phyloP scores from a whole-genome alignment of 2,329 filamentous ascomycete genomes.

The Colletotrichum orbiculare region DNA sequence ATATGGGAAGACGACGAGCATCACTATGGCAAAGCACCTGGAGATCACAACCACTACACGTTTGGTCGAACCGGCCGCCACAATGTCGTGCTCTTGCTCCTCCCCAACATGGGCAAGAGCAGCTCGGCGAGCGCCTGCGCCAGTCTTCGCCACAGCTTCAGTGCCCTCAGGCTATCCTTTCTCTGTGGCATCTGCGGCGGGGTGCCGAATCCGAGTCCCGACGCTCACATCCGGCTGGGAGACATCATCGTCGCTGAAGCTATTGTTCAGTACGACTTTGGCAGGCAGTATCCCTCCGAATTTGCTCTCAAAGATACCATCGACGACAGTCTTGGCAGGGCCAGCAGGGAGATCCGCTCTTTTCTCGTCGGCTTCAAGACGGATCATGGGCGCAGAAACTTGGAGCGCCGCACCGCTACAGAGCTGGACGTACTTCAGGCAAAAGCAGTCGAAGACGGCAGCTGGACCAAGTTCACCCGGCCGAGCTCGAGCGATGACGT shows the following conservation, averaged over 20 bases:
- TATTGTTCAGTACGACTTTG: conserved; percentile 45
- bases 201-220: conserved; percentile 38
- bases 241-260: conserved; percentile 47
- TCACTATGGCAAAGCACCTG: conserved; percentile 38
- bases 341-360: conserved; percentile 43
- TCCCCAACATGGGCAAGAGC: conserved; percentile 44
- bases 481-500: conserved; percentile 44
- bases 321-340: conserved; percentile 42
- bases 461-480: conserved; percentile 37
- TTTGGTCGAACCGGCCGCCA: conserved; percentile 42
- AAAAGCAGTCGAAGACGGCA: background rate
- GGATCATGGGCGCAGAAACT: conserved; percentile 23
- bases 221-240: conserved; percentile 42
- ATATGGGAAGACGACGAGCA: conserved; percentile 41
- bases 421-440: background rate
- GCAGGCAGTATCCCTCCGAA: conserved; percentile 39
- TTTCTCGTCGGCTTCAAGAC: conserved; percentile 37
- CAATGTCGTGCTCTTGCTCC: conserved; percentile 43
- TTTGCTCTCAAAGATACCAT: conserved; percentile 42
- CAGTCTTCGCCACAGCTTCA: conserved; percentile 48
- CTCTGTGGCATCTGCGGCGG: conserved; percentile 56
- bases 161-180: conserved; percentile 46
- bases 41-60: conserved; percentile 45
- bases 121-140: conserved; percentile 42
- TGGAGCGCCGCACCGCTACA: conserved; percentile 4